Base-by-base conservation (phyloP, 2,329 filamentous ascomycete genomes). In the Epichloe bromicola region DNA sequence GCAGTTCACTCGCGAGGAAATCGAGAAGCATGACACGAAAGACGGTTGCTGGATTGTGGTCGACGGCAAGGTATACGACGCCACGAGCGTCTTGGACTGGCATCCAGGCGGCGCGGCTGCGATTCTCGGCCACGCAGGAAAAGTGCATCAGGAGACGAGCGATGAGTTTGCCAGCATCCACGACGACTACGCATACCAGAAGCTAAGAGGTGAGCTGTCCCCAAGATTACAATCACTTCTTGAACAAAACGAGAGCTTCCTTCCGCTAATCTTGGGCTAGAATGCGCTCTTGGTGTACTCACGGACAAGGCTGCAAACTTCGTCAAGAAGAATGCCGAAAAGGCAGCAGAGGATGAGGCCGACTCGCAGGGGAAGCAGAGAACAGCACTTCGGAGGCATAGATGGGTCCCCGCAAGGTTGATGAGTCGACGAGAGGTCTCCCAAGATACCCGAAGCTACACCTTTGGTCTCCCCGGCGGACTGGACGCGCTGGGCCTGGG, bases 11-110 rank as follows among this genome's bases (percentile, higher is more conserved):
- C 62, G 74, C 3, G 63, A 76, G 47, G 74, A 78, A 58, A 73
- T 78, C 39, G 74, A 76, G 57, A 76, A 71, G 50, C 75, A 78
- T 53, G 63, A 68, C 34, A 67, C 56, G 5, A 66, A 71, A 44
- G 60, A 70, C 19, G 73, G 77, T 53, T 75, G 74, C 56, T 78
- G 74, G 74, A 66, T 78, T n/a, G 70, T 76, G 0, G 63, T 78
- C 3, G 70, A 76, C 51, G 69, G 67, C 6, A 75, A 73, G 44
- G 74, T 76, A 1, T 76, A 76, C 51, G 72, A 76, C 57, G 69
- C 65, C 1, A 75, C 73, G 4, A 67, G 64, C 45, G 70, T 74
- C 3, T 56, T 76, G 15, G 57, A 60, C 7, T 74, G 72, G 73
- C 73, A 76, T 63, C 73, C 72, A 6, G 73, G 73, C 7, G 73